Base-by-base conservation (phyloP, 768 basidiomycete species). In the Agrocybe pediades region DNA sequence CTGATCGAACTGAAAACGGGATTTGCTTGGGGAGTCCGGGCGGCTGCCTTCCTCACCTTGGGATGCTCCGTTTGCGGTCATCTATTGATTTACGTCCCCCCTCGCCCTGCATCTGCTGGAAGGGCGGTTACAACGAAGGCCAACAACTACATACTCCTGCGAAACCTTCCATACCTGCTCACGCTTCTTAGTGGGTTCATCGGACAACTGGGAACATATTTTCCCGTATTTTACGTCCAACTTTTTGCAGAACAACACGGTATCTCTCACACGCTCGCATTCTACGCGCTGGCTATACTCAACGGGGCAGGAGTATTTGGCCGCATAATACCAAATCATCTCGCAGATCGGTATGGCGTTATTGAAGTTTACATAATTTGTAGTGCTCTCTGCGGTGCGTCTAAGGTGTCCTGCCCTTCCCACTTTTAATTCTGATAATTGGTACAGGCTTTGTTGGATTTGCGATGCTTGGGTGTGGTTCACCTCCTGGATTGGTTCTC, bases 351-450 rank as follows among this genome's bases (percentile, higher is more conserved):
- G 1, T 61, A 62, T 30, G 71, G 70, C 11, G 61, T 69, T 25
- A 71, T 65, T 60, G 69, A 70, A 47, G 50, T 72, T 2, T 67
- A 71, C 43, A 57, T 72, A n/a, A 64, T 67, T 0, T 60, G 58
- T 26, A 68, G 68, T 19, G 43, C 71, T 13, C 26, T 66, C 6
- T 52, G 41, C 16, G 55, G 55, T 57, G 24, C 24, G 16, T 6
- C 40, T n/a, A n/a, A n/a, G n/a, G n/a, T n/a, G n/a, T n/a, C n/a
- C n/a, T n/a, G n/a, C n/a, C n/a, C n/a, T n/a, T n/a, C 8, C 11
- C 29, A 36, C 13, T 19, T 17, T 40, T 6, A 23, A 23, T 15
- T 23, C 16, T 26, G 23, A 17, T 7, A 2, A 46, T 29, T 39
- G n/a, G n/a, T n/a, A n/a, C n/a, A 48, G 33, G 40, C 17, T 26